These are phyloP conservation scores for Coprinopsis sp. DNA, from an alignment of 768 basidiomycete genomes.

Conservation along the genomic window DNA sequence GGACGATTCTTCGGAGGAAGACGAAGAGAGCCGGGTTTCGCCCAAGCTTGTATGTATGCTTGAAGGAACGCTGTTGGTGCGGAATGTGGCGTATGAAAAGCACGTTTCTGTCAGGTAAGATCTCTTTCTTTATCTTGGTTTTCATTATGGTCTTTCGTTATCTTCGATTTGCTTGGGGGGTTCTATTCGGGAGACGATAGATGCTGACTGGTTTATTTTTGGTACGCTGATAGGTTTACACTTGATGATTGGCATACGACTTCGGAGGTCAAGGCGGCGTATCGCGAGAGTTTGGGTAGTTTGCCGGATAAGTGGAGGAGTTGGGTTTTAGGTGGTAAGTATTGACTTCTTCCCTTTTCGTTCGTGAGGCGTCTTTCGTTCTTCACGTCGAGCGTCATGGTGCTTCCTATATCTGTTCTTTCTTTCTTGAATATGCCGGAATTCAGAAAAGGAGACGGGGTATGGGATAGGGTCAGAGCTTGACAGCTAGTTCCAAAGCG, in stretches of 20 bases:
- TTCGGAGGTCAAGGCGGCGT: slow-evolving; percentile 67
- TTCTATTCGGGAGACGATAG: too few species aligned
- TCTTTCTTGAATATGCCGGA: not conserved
- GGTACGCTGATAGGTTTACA: too few species aligned
- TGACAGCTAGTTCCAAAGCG: too few species aligned
- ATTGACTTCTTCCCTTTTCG: not conserved
- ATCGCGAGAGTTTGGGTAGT: slow-evolving; percentile 26
- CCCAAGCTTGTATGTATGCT: not conserved
- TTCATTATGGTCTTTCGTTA: too few species aligned
- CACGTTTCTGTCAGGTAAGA: slow-evolving; percentile 74
- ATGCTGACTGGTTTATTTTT: too few species aligned
- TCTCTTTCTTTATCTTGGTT: too few species aligned
- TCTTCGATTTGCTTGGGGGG: too few species aligned
- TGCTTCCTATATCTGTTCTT: not conserved
- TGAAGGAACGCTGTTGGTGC: slow-evolving; percentile 70
- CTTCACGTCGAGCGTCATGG: not conserved
- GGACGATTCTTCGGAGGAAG: not conserved
- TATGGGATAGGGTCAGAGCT: too few species aligned
- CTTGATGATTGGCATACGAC: slow-evolving; percentile 94
- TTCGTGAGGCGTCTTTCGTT: not conserved
- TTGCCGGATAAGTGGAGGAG: slow-evolving; percentile 5
- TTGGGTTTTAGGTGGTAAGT: slow-evolving; percentile 2
- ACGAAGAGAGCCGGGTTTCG: not conserved
- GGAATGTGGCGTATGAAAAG: slow-evolving; percentile 86
- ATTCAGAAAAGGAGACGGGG: too few species aligned